Conservation (phyloP, 108 stramenopile species). For the Cylindrotheca closterium region DNA sequence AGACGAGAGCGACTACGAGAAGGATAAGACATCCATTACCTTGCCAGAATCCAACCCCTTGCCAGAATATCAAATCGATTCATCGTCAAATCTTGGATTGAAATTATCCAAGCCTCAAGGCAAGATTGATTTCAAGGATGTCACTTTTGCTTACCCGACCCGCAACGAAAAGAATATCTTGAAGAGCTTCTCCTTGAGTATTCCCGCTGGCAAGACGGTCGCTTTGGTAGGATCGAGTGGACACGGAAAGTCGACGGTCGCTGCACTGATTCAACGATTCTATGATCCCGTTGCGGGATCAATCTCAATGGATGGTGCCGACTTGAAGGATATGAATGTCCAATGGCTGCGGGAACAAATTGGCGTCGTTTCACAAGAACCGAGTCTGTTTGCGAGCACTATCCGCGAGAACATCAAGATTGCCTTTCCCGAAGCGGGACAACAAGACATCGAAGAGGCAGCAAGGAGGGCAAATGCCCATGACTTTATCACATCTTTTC, state of each 20-base stretch:
- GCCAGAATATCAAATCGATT: constrained; percentile 32
- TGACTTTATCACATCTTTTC: constrained; percentile 65
- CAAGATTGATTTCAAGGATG: constrained; percentile 41
- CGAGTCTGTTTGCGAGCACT: constrained; percentile 70
- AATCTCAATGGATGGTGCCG: constrained; percentile 68
- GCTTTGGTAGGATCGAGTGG: constrained; percentile 79
- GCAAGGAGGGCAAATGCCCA: constrained; percentile 79
- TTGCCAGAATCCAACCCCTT: background rate
- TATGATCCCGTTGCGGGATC: constrained; percentile 69
- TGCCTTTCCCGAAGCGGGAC: constrained; percentile 46
- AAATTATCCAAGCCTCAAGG: constrained; percentile 42
- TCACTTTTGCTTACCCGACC: constrained; percentile 64
- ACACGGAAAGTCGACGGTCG: constrained; percentile 65
- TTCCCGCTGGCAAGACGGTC: constrained; percentile 55
- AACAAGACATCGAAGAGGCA: constrained; percentile 58
- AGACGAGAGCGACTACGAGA: background rate
- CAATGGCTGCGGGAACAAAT: constrained; percentile 67
- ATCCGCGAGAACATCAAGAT: constrained; percentile 82
- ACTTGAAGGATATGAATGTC: constrained; percentile 70
- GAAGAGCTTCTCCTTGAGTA: constrained; percentile 48
- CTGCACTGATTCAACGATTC: constrained; percentile 71
- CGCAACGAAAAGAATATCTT: constrained; percentile 42
- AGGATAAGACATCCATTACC: background rate
- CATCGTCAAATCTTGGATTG: constrained; percentile 46
- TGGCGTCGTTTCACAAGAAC: constrained; percentile 86